Evolutionary conservation across 495 filamentous ascomycete genomes (phyloP), one percentile per base, ranked within the genome.

Genomic region (Clavariopsis aquatica): DNA sequence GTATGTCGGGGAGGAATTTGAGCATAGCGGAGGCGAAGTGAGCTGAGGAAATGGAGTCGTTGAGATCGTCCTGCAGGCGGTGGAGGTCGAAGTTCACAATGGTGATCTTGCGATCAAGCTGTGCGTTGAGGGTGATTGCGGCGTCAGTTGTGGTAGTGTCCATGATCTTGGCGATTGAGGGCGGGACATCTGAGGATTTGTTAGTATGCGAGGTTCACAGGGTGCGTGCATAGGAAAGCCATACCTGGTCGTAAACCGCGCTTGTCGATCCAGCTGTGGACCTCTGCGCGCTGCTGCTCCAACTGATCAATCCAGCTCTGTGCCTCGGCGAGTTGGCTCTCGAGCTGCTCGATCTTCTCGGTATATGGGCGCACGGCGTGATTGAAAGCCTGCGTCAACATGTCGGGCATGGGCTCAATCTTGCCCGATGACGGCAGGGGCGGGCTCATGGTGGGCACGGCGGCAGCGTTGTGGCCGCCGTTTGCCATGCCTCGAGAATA

Each of bases 51-150:
- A 78, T 77, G 59, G 69, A 72, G 72, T 78, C 76, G 66, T 78
- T 78, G 66, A 82, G 76, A 59, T 78, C 77, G 71, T 82, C 79
- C 73, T 82, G 79, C 41, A 82, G 77, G 58, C 79, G 77, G 72
- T 82, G 79, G 9, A 82, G 79, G 70, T 82, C 79, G 75, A 80
- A 80, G 70, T 82, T 81, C 36, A 82, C 77, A 63, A 82, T 80
- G 45, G 79, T 81, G 75, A 82, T 82, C 69, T 81, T 81, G 73
- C 79, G 79, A 66, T 82, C 79, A 68, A 82, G 78, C 71, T 82
- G 79, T 38, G 77, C 78, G 69, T 80, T 80, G 62, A 82, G 77
- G 1, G 78, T 78, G 17, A 68, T 62, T 26, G 79, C 78, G 49
- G 75, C 69, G 68, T 71, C 61, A 49, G 76, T 66, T 20, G 76